Base-by-base conservation (phyloP, 1,284 basidiomycete genomes). In the Cystobasidium sp. region DNA sequence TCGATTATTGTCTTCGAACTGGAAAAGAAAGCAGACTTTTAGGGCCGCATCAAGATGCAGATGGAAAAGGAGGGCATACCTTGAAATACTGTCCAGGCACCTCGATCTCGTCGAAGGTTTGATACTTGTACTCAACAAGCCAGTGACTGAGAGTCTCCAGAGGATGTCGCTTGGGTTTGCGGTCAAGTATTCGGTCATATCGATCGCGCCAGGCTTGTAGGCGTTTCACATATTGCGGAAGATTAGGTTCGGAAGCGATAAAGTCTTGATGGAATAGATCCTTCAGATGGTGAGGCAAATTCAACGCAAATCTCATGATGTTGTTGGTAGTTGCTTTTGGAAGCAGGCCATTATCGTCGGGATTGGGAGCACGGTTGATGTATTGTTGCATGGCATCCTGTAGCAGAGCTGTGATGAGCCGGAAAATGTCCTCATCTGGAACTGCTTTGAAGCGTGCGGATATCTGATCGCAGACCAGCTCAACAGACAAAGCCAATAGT, bases 21-120 rank as follows among this genome's bases (percentile, higher is more conserved):
- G 76, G 12, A 68, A 20, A 49, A 24, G 41, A 55, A 41, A 18
- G 8, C 75, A 66, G 53, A 64, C 53, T n/a, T 22, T 1, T 16
- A 16, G 56, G n/a, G 18, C 61, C 80, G 10, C 31, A 10, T 1
- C 22, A 9, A 8, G 47, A 22, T 53, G 37, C 43, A 18, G 18
- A 8, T 6, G n/a, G 16, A 41, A 6, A 51, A 49, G 9, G 39
- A 44, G 20, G 3, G 78, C 86, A 78, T 75, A 92, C 93, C 87
- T 96, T 92, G 0, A 95, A 91, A 80, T 99, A 99, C 83, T 99
- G 97, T 9, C 97, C 97, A 22, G 97, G 97, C 70, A 99, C 89
- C 82, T 99, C 97, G 65, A 99, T 93, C 78, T 99, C 97, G 79
- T 99, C 97, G 74, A 97, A 95, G 82, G 96, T 97, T 81, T 90